phyloP scores from a whole-genome alignment of 805 yeast genomes.

The Nadsonia fulvescens region DNA sequence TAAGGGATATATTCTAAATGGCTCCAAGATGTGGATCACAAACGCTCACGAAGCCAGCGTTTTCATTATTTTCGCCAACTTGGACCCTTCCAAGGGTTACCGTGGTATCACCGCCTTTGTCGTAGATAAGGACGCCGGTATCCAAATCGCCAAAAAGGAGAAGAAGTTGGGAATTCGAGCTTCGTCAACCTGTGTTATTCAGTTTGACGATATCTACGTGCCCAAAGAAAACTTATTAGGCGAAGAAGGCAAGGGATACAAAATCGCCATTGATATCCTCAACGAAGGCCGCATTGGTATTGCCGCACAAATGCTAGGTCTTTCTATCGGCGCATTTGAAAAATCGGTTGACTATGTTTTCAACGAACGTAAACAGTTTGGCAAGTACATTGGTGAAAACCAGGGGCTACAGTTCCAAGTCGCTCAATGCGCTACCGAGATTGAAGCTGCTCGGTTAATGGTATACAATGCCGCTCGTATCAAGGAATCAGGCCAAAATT shows the following conservation, averaged over 20 bases:
- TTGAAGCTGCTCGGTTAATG: conserved; percentile 25
- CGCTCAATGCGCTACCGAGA: conserved; percentile 25
- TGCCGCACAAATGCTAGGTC: conserved; percentile 28
- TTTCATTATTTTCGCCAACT: conserved; percentile 24
- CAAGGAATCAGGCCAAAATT: conserved; percentile 24
- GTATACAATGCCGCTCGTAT: conserved; percentile 28
- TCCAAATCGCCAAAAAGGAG: conserved; percentile 26
- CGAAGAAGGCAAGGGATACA: conserved; percentile 26
- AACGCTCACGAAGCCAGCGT: conserved; percentile 26
- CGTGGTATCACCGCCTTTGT: conserved; percentile 27
- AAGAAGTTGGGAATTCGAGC: conserved; percentile 27
- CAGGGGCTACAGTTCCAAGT: conserved; percentile 31
- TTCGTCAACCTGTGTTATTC: conserved; percentile 24
- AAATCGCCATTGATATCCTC: conserved; percentile 25
- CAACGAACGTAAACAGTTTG: conserved; percentile 26
- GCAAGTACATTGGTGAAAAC: conserved; percentile 24
- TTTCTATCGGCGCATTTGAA: conserved; percentile 26
- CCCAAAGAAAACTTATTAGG: conserved; percentile 26
- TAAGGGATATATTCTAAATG: conserved; percentile 20
- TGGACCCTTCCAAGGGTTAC: conserved; percentile 25
- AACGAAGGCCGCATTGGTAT: conserved; percentile 29
- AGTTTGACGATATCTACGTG: conserved; percentile 23
- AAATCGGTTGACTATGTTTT: conserved; percentile 22
- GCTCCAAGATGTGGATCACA: conserved; percentile 30
- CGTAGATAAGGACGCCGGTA: conserved; percentile 24